Percentiles rank a stretch among this genome's conserved stretches.
Evolutionary conservation across 495 filamentous ascomycete species (phyloP).

Genomic region (Baudoinia panamericana): DNA sequence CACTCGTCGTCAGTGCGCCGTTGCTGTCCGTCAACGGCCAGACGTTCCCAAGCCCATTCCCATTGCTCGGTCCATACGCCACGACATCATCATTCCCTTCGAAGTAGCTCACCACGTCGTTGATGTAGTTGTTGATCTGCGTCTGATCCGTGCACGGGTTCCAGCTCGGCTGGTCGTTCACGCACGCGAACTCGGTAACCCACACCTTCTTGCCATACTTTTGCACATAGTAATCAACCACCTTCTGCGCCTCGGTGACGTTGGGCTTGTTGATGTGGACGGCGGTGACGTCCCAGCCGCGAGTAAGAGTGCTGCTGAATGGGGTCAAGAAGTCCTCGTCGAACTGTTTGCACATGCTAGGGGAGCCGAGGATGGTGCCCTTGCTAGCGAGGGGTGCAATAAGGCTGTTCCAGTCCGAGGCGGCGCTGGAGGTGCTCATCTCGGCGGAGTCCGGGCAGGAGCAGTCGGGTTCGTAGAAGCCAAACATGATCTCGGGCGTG

Average conservation of each 20-base stretch:
- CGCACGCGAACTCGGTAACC: constrained; percentile 25
- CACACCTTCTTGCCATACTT: constrained; percentile 24
- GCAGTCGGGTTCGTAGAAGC: constrained; percentile 27
- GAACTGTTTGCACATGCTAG: constrained; percentile 21
- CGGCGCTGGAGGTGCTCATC: constrained; percentile 16
- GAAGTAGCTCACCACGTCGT: constrained; percentile 20
- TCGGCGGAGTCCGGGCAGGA: constrained; percentile 18
- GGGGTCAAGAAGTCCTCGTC: constrained; percentile 24
- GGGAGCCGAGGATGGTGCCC: constrained; percentile 20
- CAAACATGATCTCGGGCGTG: constrained; percentile 22
- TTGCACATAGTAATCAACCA: constrained; percentile 21
- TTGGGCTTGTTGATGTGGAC: constrained; percentile 24
- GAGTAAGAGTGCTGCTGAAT: constrained; percentile 12
- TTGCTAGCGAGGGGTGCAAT: constrained; percentile 16
- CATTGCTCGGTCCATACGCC: constrained; percentile 23
- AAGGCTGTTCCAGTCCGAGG: constrained; percentile 18
- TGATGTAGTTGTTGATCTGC: constrained; percentile 19
- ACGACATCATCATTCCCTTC: constrained; percentile 17
- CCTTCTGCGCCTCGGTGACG: constrained; percentile 16
- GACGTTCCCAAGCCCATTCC: constrained; percentile 18
- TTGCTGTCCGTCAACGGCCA: constrained; percentile 20
- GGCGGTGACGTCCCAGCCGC: constrained; percentile 22
- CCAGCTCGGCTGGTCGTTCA: constrained; percentile 18
- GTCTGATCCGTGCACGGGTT: constrained; percentile 16
- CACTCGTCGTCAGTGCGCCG: constrained; percentile 21